These are phyloP conservation scores for Saccharomyces jurei DNA, from an alignment of 805 yeast genomes.

Conservation along the genomic window DNA sequence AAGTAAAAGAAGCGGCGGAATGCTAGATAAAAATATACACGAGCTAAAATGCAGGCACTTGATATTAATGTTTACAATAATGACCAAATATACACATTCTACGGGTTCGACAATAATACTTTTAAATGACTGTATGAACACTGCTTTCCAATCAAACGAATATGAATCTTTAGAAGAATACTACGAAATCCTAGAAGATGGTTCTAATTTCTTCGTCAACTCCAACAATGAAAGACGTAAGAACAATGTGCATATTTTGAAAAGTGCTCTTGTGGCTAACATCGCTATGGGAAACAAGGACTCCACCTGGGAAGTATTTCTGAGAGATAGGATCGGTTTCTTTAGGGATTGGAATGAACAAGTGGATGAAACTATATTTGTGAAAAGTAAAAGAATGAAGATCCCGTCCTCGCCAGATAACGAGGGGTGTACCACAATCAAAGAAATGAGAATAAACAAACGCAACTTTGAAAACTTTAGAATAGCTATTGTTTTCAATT, in stretches of 20 bases:
- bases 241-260: constrained; percentile 22
- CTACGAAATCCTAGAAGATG: constrained; percentile 13
- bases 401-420: neutral
- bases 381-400: neutral
- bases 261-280: constrained; percentile 26
- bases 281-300: constrained; percentile 26
- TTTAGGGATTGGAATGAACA: constrained; percentile 25
- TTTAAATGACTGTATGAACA: constrained; percentile 28
- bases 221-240: constrained; percentile 7
- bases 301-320: constrained; percentile 25
- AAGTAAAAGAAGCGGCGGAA: neutral
- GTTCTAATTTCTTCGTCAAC: constrained; percentile 18
- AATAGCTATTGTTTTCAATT: constrained; percentile 7
- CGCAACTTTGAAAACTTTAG: constrained; percentile 4
- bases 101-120: constrained; percentile 18
- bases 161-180: constrained; percentile 10
- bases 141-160: constrained; percentile 15
- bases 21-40: constrained; percentile 14
- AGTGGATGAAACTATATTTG: neutral
- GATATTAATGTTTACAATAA: constrained; percentile 17
- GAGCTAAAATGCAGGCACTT: constrained; percentile 24
- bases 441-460: neutral
- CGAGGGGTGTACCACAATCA: neutral
- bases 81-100: constrained; percentile 23
- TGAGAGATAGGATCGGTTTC: constrained; percentile 21